phyloP scores from a whole-genome alignment of 768 basidiomycete species.

The Tricholoma terreum region DNA sequence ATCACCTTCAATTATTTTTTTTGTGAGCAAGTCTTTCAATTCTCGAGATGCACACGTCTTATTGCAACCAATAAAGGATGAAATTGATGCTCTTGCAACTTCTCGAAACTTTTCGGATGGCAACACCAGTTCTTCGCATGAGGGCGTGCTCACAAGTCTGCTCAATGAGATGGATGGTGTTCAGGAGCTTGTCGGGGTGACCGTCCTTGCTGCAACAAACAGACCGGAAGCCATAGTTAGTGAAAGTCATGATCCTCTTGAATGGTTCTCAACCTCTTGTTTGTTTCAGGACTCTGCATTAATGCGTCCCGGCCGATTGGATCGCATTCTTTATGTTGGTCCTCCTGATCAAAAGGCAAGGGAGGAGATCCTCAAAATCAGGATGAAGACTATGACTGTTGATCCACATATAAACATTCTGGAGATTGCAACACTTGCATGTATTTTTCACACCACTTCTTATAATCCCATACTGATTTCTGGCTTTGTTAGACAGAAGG shows the following conservation, averaged over 20 bases:
- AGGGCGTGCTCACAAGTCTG: constrained; percentile 89
- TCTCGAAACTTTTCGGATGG: constrained; percentile 63
- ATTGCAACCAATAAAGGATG: constrained; percentile 67
- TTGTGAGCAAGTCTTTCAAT: constrained; percentile 53
- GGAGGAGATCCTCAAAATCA: constrained; percentile 81
- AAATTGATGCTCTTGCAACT: constrained; percentile 91
- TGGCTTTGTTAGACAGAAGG: constrained; percentile 69
- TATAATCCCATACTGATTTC: neutral
- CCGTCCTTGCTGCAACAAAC: constrained; percentile 94
- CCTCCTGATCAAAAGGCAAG: constrained; percentile 81
- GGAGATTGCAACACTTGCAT: constrained; percentile 68
- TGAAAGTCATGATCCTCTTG: constrained; percentile 12
- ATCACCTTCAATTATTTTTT: constrained; percentile 94
- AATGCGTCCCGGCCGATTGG: constrained; percentile 92
- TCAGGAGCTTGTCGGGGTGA: constrained; percentile 92
- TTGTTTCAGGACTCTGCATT: constrained; percentile 85
- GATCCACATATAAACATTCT: constrained; percentile 64
- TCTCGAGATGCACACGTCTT: neutral
- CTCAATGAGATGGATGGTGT: constrained; percentile 99
- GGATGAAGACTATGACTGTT: constrained; percentile 76
- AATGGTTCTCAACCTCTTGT: neutral
- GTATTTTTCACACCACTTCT: constrained; percentile 13
- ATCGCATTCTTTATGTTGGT: constrained; percentile 91
- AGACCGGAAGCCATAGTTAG: constrained; percentile 87
- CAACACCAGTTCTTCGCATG: constrained; percentile 58